Percentiles rank a stretch among this genome's conserved stretches.
phyloP scores from a whole-genome alignment of 768 basidiomycete species.

The Sporobolomyces roseus region DNA sequence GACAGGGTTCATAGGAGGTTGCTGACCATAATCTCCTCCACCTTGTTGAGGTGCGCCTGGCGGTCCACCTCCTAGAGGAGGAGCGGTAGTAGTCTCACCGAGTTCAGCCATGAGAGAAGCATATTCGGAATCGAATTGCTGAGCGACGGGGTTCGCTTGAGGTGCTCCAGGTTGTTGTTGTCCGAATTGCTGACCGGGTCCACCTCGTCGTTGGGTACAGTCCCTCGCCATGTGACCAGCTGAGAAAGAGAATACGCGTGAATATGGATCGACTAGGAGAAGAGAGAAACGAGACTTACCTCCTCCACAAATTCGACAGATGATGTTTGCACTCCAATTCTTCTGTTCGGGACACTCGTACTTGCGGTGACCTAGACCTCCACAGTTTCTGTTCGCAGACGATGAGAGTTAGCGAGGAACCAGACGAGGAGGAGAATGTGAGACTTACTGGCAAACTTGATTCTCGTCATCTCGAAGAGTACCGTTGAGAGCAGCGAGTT shows the following conservation, averaged over 20 bases:
- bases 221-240: conserved; percentile 99
- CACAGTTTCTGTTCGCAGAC: conserved; percentile 59
- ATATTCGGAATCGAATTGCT: conserved; percentile 95
- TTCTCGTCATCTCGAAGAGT: conserved; percentile 99
- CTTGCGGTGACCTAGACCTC: conserved; percentile 90
- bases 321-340: conserved; percentile 98
- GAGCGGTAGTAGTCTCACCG: conserved; percentile 58
- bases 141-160: conserved; percentile 57
- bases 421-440: too few relatives aligned
- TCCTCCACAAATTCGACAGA: conserved; percentile 96
- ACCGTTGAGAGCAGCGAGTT: conserved; percentile 94
- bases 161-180: conserved; percentile 20
- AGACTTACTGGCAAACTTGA: conserved; percentile 79
- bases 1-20: conserved; percentile 25
- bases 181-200: conserved; percentile 21
- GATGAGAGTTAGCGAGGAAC: too few relatives aligned
- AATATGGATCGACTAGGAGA: neutral
- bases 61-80: conserved; percentile 12
- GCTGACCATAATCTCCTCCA: conserved; percentile 32
- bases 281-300: conserved; percentile 40
- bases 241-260: neutral
- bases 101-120: conserved; percentile 96
- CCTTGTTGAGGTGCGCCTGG: conserved; percentile 6
- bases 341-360: conserved; percentile 98
- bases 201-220: conserved; percentile 75